phyloP scores from a whole-genome alignment of 2,329 filamentous ascomycete genomes.

The Claviceps sp. region DNA sequence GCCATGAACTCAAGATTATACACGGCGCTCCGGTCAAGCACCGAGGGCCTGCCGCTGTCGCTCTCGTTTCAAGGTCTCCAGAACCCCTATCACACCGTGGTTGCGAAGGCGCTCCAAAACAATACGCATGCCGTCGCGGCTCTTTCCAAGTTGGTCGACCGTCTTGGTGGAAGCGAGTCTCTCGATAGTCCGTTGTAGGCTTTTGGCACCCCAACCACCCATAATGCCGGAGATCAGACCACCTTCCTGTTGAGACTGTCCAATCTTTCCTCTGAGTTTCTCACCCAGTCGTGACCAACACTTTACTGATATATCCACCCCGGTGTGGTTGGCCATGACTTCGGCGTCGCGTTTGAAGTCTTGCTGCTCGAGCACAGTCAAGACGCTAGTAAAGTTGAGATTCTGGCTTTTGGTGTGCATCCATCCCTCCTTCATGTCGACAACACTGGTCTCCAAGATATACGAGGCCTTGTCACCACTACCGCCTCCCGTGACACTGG shows the following conservation, averaged over 20 bases:
- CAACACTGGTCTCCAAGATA: constrained; percentile 66
- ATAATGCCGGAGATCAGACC: constrained; percentile 38
- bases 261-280: constrained; percentile 43
- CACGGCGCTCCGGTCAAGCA: constrained; percentile 3
- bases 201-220: constrained; percentile 49
- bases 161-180: constrained; percentile 65
- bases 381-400: constrained; percentile 67
- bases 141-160: constrained; percentile 65
- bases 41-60: constrained; percentile 19
- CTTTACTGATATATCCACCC: constrained; percentile 60
- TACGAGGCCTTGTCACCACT: constrained; percentile 60
- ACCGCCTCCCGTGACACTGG: constrained; percentile 51
- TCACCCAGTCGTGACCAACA: constrained; percentile 62
- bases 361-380: constrained; percentile 68
- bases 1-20: constrained; percentile 2
- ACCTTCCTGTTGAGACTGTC: constrained; percentile 30
- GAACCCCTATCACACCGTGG: constrained; percentile 42
- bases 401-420: constrained; percentile 75
- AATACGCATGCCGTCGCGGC: constrained; percentile 70
- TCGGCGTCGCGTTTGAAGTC: constrained; percentile 39
- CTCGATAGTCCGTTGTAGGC: constrained; percentile 71
- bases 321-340: constrained; percentile 32
- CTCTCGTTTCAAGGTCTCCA: constrained; percentile 39
- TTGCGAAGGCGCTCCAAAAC: constrained; percentile 58
- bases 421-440: constrained; percentile 69